Conservation (phyloP, 257 asterid species). For the Leonotis leonurus region DNA sequence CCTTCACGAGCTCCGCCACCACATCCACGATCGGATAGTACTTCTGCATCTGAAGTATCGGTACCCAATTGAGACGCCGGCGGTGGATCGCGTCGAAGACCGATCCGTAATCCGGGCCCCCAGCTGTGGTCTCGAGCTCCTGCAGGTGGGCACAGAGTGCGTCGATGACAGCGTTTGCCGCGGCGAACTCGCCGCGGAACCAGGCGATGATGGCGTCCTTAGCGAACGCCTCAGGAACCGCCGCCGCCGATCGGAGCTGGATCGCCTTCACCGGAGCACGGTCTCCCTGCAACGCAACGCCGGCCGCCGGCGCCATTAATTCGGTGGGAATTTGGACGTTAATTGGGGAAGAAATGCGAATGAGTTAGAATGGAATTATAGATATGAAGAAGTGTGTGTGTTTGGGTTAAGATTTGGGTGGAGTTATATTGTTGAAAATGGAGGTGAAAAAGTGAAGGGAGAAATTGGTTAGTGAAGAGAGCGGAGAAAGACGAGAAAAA, state of each 20-base stretch:
- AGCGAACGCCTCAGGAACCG: conserved; percentile 52
- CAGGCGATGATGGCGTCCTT: conserved; percentile 85
- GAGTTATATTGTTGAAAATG: conserved; percentile 5
- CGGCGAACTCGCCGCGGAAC: conserved; percentile 94
- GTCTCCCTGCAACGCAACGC: conserved; percentile 44
- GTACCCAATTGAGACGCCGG: conserved; percentile 87
- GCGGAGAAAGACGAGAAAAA: conserved; percentile 19
- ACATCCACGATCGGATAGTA: conserved; percentile 80
- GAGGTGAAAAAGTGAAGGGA: background rate
- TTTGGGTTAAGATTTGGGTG: background rate
- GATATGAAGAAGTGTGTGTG: background rate
- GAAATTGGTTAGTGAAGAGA: conserved; percentile 13
- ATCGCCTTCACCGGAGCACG: conserved; percentile 33
- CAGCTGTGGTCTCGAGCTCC: conserved; percentile 51
- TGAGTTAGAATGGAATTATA: background rate
- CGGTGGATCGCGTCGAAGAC: conserved; percentile 74
- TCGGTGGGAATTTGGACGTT: conserved; percentile 10
- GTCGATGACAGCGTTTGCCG: conserved; percentile 94
- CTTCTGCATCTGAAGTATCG: conserved; percentile 89
- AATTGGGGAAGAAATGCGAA: background rate
- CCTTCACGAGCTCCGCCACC: conserved; percentile 56
- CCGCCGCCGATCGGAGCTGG: conserved; percentile 28
- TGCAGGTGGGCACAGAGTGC: conserved; percentile 71
- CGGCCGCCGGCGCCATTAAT: conserved; percentile 81
- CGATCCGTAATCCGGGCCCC: conserved; percentile 45